Percentiles rank a stretch among this genome's conserved stretches.
Evolutionary conservation across 306 rosid genomes (phyloP).

Genomic region (Senna siamea): DNA sequence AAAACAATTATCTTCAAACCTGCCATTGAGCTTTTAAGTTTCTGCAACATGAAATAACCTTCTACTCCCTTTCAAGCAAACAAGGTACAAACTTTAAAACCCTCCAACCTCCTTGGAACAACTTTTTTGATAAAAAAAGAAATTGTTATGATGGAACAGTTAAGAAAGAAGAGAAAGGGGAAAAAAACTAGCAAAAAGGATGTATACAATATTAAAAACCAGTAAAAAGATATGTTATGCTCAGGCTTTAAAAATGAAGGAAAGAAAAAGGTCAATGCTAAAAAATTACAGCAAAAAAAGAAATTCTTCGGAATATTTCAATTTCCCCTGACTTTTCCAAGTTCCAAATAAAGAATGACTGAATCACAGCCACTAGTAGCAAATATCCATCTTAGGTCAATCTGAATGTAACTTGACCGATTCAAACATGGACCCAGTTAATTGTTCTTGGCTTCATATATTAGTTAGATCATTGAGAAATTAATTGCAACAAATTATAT

Average conservation of each 20-base stretch:
- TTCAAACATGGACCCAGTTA: constrained; percentile 10
- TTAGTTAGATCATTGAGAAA: constrained; percentile 14
- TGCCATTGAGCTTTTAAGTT: neutral
- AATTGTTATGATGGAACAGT: too few species aligned
- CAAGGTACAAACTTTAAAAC: too few species aligned
- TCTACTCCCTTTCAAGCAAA: too few species aligned
- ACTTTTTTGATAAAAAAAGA: too few species aligned
- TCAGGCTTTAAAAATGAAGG: neutral
- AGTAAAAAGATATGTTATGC: constrained; percentile 12
- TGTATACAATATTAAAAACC: constrained; percentile 25
- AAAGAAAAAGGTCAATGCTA: neutral
- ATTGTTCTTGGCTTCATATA: constrained; percentile 3
- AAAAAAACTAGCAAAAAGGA: neutral
- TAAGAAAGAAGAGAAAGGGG: constrained; percentile 16
- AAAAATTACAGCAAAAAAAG: constrained; percentile 4
- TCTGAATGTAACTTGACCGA: neutral
- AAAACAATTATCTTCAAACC: neutral
- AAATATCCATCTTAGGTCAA: constrained; percentile 5
- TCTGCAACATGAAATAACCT: too few species aligned
- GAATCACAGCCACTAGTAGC: constrained; percentile 10
- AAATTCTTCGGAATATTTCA: constrained; percentile 9
- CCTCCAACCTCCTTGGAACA: too few species aligned
- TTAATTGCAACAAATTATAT: neutral
- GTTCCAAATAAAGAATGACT: neutral
- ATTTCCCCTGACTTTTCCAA: constrained; percentile 16